A percentile compares a stretch with the other conserved stretches of the same genome.
These are phyloP conservation scores for Rhizophora mangle DNA, from an alignment of 345 rosid species.

Conservation along the genomic window DNA sequence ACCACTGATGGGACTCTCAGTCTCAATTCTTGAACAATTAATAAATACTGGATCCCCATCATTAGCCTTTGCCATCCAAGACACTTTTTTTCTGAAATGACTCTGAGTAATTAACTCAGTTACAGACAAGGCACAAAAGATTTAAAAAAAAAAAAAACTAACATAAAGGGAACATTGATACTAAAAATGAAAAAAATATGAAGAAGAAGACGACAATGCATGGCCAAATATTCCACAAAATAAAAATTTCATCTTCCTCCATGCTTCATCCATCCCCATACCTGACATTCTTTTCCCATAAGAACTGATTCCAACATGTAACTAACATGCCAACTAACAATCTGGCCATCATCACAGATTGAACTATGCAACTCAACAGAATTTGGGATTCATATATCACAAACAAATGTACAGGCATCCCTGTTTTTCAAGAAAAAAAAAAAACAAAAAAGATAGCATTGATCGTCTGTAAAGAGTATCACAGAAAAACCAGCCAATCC, in stretches of 20 bases:
- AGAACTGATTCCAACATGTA: neutral
- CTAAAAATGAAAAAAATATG: neutral
- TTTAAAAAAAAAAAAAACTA: no score
- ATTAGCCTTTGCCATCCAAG: constrained; percentile 55
- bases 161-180: neutral
- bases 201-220: neutral
- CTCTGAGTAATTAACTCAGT: constrained; percentile 16
- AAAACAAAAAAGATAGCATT: no score
- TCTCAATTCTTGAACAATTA: constrained; percentile 50
- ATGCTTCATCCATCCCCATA: neutral
- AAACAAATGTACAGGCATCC: no score
- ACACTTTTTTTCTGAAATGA: constrained; percentile 63
- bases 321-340: neutral
- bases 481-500: neutral
- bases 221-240: neutral
- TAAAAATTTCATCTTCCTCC: neutral
- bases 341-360: no score
- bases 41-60: constrained; percentile 56
- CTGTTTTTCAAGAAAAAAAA: no score
- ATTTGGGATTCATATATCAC: no score
- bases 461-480: no score
- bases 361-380: no score
- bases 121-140: no score
- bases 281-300: neutral
- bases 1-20: constrained; percentile 77